phyloP scores from a whole-genome alignment of 176 grass and related monocot species.

The Phragmites australis region DNA sequence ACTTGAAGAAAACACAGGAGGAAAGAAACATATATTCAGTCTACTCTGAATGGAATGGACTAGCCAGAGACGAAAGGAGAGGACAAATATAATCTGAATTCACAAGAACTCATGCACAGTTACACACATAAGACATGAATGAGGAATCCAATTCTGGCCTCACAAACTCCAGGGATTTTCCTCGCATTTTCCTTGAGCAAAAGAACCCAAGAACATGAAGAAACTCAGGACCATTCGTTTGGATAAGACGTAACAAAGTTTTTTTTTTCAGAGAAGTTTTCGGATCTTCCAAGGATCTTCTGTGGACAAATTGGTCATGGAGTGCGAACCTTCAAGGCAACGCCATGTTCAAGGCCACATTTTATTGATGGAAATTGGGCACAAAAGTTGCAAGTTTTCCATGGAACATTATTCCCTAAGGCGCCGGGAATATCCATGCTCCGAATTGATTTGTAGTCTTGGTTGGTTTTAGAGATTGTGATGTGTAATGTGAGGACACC shows the following conservation, averaged over 20 bases:
- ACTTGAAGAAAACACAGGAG: constrained; percentile 11
- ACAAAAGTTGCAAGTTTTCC: neutral
- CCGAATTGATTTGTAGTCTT: neutral
- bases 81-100: constrained; percentile 30
- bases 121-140: no score
- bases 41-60: neutral
- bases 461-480: neutral
- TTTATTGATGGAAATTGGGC: constrained; percentile 11
- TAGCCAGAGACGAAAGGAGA: constrained; percentile 12
- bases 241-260: neutral
- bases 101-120: neutral
- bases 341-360: constrained; percentile 18
- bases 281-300: neutral
- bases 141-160: constrained; percentile 18
- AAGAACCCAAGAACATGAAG: neutral
- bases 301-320: neutral
- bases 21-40: constrained; percentile 13
- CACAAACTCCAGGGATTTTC: neutral
- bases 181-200: constrained; percentile 43
- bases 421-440: neutral
- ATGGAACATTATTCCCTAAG: neutral
- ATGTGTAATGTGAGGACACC: neutral
- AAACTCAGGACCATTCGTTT: neutral
- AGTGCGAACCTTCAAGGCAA: constrained; percentile 8
- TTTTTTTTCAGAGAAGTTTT: neutral